phyloP scores from a whole-genome alignment of 2,329 filamentous ascomycete species.

The Apiospora arundinis region DNA sequence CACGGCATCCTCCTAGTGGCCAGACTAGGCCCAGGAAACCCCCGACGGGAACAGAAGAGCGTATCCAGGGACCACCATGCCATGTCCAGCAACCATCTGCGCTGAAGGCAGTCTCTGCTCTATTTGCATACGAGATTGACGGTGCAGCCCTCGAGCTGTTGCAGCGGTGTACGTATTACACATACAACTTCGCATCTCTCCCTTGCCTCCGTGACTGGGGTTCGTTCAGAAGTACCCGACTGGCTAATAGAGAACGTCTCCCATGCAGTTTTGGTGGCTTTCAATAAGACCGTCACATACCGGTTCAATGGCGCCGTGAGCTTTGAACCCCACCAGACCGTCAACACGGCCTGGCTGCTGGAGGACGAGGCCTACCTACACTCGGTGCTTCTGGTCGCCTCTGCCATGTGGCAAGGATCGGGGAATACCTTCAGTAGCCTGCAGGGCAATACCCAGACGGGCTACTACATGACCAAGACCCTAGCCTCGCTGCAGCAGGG shows the following conservation, averaged over 20 bases:
- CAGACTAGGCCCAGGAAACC: not conserved
- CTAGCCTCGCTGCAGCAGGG: not conserved
- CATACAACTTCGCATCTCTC: too few species aligned
- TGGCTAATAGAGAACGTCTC: not conserved
- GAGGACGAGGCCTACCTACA: not conserved
- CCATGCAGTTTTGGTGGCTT: not conserved
- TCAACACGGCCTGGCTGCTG: not conserved
- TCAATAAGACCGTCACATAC: not conserved
- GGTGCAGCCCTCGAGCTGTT: not conserved
- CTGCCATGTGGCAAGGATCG: not conserved
- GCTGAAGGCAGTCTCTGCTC: not conserved
- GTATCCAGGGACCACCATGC: not conserved
- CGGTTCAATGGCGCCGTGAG: not conserved
- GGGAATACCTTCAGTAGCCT: not conserved
- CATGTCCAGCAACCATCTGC: not conserved
- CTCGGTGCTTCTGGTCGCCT: not conserved
- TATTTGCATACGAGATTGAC: not conserved
- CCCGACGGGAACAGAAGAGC: not conserved
- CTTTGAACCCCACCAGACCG: not conserved
- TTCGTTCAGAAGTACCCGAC: too few species aligned
- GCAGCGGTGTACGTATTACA: not conserved
- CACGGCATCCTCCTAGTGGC: not conserved
- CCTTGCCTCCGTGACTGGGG: not conserved
- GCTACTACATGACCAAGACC: not conserved
- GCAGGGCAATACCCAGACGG: not conserved